Conservation (phyloP, 129 eudicot species). For the Scalesia atractyloides region DNA sequence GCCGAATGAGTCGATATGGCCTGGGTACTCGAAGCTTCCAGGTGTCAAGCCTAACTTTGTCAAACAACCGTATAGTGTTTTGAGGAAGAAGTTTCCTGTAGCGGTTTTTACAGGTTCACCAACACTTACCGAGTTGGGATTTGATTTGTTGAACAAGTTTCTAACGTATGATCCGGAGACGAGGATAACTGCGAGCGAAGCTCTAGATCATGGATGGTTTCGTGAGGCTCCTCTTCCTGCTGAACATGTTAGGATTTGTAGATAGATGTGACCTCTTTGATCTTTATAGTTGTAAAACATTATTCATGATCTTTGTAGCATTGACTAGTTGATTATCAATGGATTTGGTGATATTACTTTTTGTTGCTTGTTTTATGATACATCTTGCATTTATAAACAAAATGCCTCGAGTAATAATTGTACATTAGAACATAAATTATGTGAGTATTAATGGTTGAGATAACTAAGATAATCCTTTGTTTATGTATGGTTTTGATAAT, state of each 20-base stretch:
- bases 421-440: too few relatives aligned
- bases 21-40: constrained; percentile 66
- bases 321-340: neutral
- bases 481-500: neutral
- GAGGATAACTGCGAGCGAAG: constrained; percentile 75
- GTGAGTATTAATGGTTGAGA: too few relatives aligned
- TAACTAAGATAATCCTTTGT: neutral
- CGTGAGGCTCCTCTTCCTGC: constrained; percentile 70
- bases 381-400: too few relatives aligned
- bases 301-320: constrained; percentile 11
- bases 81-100: constrained; percentile 65
- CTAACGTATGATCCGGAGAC: constrained; percentile 67
- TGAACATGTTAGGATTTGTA: constrained; percentile 34
- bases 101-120: constrained; percentile 66
- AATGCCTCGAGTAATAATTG: too few relatives aligned
- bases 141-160: constrained; percentile 72
- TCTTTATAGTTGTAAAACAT: neutral
- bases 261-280: neutral
- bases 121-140: constrained; percentile 63
- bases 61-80: constrained; percentile 47
- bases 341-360: constrained; percentile 1
- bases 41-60: constrained; percentile 48
- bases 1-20: constrained; percentile 69
- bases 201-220: constrained; percentile 78
- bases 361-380: neutral